Percentiles rank a stretch among this genome's conserved stretches.
phyloP scores from a whole-genome alignment of 768 basidiomycete species.

The Termitomyces sp. region DNA sequence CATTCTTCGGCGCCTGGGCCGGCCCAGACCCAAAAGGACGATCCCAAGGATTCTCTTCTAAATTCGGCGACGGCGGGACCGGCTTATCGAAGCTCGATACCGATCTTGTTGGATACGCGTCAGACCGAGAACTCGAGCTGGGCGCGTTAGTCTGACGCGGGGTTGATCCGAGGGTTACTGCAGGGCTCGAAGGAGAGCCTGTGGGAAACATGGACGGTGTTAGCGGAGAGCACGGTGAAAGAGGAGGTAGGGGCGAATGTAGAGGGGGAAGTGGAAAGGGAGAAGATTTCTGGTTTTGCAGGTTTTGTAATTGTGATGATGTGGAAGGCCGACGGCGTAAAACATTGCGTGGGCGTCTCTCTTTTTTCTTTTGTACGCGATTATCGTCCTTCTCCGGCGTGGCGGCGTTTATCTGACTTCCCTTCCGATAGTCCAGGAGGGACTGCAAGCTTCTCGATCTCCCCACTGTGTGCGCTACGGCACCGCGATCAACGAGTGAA shows the following conservation, averaged over 20 bases:
- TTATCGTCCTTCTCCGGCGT: background rate
- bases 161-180: background rate
- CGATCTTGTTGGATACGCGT: background rate
- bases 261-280: background rate
- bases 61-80: background rate
- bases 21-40: background rate
- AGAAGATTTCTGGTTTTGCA: background rate
- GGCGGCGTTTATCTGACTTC: background rate
- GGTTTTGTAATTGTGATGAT: background rate
- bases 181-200: background rate
- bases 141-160: background rate
- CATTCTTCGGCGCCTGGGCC: background rate
- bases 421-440: background rate
- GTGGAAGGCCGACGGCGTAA: slow-evolving; percentile 9
- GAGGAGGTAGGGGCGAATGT: slow-evolving; percentile 5
- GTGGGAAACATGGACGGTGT: slow-evolving; percentile 5
- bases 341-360: slow-evolving; percentile 9
- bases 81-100: slow-evolving; percentile 1
- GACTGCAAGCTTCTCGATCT: slow-evolving; percentile 2
- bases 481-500: slow-evolving; percentile 1
- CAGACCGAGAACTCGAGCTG: background rate
- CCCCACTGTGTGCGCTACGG: background rate
- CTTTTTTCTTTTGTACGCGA: background rate
- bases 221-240: slow-evolving; percentile 8
- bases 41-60: background rate